phyloP scores from a whole-genome alignment of 169 alveolate species.

The Plasmodium falciparum region DNA sequence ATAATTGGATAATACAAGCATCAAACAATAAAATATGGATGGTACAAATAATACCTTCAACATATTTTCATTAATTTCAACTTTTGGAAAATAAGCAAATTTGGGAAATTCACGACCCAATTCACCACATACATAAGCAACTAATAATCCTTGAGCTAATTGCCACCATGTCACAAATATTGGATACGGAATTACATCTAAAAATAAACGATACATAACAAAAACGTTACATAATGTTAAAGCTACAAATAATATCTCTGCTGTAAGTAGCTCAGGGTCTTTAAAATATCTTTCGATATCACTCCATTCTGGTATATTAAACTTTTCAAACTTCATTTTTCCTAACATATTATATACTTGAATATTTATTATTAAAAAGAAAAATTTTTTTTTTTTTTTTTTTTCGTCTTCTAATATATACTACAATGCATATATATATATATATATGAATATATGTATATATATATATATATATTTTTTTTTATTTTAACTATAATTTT shows the following conservation, averaged over 20 bases:
- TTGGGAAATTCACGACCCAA: slow-evolving; percentile 89
- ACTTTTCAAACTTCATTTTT: slow-evolving; percentile 6
- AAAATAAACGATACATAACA: slow-evolving; percentile 92
- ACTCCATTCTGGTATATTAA: slow-evolving; percentile 83
- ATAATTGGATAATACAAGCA: slow-evolving; percentile 93
- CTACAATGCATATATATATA: no score
- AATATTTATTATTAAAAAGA: background rate
- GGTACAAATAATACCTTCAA: slow-evolving; percentile 89
- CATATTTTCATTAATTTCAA: slow-evolving; percentile 85
- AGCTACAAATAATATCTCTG: slow-evolving; percentile 89
- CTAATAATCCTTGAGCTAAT: slow-evolving; percentile 92
- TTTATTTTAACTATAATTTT: slow-evolving; percentile 13
- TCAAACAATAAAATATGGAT: slow-evolving; percentile 89
- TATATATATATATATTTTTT: background rate
- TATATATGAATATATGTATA: background rate
- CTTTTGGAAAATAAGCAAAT: slow-evolving; percentile 90
- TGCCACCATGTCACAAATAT: slow-evolving; percentile 95
- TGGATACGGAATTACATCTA: slow-evolving; percentile 93
- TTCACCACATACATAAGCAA: slow-evolving; percentile 95
- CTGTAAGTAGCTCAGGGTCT: slow-evolving; percentile 91
- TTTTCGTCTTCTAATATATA: slow-evolving; percentile 1
- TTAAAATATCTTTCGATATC: slow-evolving; percentile 88
- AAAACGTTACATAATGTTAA: slow-evolving; percentile 92
- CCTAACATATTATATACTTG: slow-evolving; percentile 31
- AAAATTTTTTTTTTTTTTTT: background rate